These are phyloP conservation scores for Ormosia emarginata DNA, from an alignment of 306 rosid species.

Conservation along the genomic window DNA sequence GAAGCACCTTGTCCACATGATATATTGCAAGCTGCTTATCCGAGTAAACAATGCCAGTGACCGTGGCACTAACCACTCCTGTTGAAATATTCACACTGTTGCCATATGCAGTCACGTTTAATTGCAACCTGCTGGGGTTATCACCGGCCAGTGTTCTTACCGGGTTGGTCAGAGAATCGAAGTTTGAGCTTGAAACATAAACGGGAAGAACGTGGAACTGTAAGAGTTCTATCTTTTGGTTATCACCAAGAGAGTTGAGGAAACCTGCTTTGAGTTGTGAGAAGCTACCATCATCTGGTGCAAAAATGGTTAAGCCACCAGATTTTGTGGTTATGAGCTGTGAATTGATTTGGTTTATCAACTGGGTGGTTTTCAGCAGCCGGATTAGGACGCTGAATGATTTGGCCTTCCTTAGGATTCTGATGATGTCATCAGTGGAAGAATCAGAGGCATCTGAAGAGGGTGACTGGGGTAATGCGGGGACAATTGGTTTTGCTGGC, in stretches of 20 bases:
- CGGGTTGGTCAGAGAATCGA: slow-evolving; percentile 50
- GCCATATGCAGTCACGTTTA: slow-evolving; percentile 44
- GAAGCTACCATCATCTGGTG: slow-evolving; percentile 39
- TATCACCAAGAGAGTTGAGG: slow-evolving; percentile 29
- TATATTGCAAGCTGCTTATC: slow-evolving; percentile 45
- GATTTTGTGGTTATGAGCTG: slow-evolving; percentile 37
- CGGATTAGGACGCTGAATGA: slow-evolving; percentile 37
- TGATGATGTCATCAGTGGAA: slow-evolving; percentile 24
- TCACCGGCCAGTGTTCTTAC: slow-evolving; percentile 54
- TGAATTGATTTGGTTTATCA: slow-evolving; percentile 31
- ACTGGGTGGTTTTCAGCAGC: slow-evolving; percentile 40
- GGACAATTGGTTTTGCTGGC: background rate
- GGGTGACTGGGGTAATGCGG: slow-evolving; percentile 6
- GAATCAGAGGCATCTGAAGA: slow-evolving; percentile 14
- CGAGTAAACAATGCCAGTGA: slow-evolving; percentile 37
- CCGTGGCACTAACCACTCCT: slow-evolving; percentile 49
- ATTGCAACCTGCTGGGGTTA: slow-evolving; percentile 27
- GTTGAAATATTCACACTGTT: slow-evolving; percentile 43
- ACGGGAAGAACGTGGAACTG: slow-evolving; percentile 49
- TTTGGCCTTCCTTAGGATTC: slow-evolving; percentile 43
- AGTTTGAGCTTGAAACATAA: slow-evolving; percentile 40
- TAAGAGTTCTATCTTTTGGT: slow-evolving; percentile 40
- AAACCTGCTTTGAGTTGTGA: slow-evolving; percentile 38
- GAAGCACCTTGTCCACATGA: slow-evolving; percentile 44
- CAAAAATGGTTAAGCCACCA: slow-evolving; percentile 32